Evolutionary conservation across 345 rosid species (phyloP).

Genomic region (Gynandropsis gynandra): DNA sequence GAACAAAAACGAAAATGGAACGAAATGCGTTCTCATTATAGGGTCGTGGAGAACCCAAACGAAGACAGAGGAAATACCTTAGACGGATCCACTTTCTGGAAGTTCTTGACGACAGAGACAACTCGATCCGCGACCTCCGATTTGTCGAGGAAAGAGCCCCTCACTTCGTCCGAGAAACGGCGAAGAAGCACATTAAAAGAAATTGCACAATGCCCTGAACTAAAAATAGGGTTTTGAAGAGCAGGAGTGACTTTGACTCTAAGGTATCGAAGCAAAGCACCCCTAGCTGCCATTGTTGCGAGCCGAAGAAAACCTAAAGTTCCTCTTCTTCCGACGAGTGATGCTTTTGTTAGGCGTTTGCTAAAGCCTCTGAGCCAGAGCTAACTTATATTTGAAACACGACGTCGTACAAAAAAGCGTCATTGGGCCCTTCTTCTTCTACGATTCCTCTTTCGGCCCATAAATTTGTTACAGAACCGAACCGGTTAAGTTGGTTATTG

Average conservation of each 20-base stretch:
- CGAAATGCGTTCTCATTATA: no score
- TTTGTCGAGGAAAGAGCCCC: conserved; percentile 90
- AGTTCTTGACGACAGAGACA: conserved; percentile 75
- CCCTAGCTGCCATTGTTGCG: conserved; percentile 59
- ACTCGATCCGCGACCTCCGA: conserved; percentile 98
- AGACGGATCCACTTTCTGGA: conserved; percentile 81
- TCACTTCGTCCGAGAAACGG: conserved; percentile 67
- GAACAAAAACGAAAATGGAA: no score
- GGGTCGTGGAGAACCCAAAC: no score
- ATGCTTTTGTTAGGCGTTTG: no score
- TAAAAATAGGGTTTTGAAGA: conserved; percentile 30
- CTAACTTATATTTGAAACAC: no score
- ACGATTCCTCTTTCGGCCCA: no score
- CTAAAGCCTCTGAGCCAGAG: no score
- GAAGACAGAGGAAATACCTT: conserved; percentile 37
- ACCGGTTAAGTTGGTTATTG: no score
- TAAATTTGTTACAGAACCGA: no score
- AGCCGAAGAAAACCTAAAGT: conserved; percentile 16
- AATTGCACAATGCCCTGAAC: conserved; percentile 21
- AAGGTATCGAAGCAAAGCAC: conserved; percentile 59
- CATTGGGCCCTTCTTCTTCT: no score
- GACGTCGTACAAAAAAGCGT: no score
- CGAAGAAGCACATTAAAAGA: conserved; percentile 44
- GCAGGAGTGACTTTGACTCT: conserved; percentile 43
- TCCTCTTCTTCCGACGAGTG: no score